These are phyloP conservation scores for Cadophora sp. DNA, from an alignment of 2,329 filamentous ascomycete species.

Conservation along the genomic window DNA sequence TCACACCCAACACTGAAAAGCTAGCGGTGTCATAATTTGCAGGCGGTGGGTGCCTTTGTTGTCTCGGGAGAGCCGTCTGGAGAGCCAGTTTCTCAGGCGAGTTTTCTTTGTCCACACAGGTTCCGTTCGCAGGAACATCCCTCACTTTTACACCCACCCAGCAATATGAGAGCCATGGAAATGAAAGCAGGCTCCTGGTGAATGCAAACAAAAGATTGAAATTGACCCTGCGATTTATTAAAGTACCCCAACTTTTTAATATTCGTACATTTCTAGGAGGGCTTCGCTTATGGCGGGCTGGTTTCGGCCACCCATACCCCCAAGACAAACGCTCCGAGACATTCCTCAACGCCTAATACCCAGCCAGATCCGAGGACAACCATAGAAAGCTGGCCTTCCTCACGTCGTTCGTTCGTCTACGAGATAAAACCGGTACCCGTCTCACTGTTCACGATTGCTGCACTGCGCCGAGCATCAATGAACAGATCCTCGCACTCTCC, in stretches of 20 bases:
- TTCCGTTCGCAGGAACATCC: conserved; percentile 36
- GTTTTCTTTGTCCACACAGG: conserved; percentile 41
- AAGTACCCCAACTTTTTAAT: conserved; percentile 31
- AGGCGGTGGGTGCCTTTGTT: conserved; percentile 43
- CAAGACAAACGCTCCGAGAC: conserved; percentile 36
- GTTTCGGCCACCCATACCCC: conserved; percentile 25
- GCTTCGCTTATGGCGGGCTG: conserved; percentile 27
- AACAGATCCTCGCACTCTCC: conserved; percentile 84
- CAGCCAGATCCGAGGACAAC: conserved; percentile 26
- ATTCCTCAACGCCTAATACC: conserved; percentile 36
- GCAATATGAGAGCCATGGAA: conserved; percentile 27
- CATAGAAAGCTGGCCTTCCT: conserved; percentile 28
- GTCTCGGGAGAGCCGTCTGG: conserved; percentile 45
- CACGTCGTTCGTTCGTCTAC: conserved; percentile 36
- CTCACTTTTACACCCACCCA: conserved; percentile 27
- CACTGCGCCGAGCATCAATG: conserved; percentile 81
- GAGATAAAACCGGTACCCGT: conserved; percentile 64
- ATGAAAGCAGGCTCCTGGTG: conserved; percentile 25
- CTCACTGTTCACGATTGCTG: conserved; percentile 69
- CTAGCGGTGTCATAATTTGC: conserved; percentile 43
- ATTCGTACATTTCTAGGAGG: conserved; percentile 35
- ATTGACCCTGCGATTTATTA: conserved; percentile 27
- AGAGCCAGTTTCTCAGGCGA: conserved; percentile 39
- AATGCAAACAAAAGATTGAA: conserved; percentile 31
- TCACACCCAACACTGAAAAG: conserved; percentile 35